phyloP scores from a whole-genome alignment of 306 rosid species.

The Sesbania bispinosa region DNA sequence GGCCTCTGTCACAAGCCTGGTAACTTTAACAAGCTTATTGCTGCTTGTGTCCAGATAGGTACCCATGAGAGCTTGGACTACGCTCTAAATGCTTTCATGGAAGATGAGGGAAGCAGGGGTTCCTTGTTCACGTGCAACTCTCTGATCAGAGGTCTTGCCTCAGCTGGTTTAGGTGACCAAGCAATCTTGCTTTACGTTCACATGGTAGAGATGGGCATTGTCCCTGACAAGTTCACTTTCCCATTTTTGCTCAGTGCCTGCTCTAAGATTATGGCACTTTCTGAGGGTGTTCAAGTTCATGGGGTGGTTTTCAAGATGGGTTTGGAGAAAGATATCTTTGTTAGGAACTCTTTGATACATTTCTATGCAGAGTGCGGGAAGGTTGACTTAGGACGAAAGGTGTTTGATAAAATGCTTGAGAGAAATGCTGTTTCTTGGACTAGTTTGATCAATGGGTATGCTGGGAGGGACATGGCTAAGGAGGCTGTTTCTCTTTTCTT shows the following conservation, averaged over 20 bases:
- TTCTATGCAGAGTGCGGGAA: constrained; percentile 53
- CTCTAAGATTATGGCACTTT: constrained; percentile 47
- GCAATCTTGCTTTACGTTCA: constrained; percentile 49
- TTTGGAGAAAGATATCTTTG: constrained; percentile 53
- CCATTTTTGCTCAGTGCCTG: constrained; percentile 65
- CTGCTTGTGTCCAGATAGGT: constrained; percentile 46
- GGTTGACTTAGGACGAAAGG: constrained; percentile 48
- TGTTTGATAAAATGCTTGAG: constrained; percentile 66
- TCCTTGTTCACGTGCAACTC: constrained; percentile 51
- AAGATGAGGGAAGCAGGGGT: constrained; percentile 10
- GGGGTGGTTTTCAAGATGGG: constrained; percentile 59
- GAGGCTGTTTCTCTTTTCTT: constrained; percentile 69
- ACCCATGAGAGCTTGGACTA: constrained; percentile 53
- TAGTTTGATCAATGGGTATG: constrained; percentile 77
- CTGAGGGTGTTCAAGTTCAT: constrained; percentile 67
- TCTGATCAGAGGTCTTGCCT: constrained; percentile 62
- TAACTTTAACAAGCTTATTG: constrained; percentile 42
- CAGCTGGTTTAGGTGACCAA: constrained; percentile 48
- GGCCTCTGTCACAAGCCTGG: constrained; percentile 37
- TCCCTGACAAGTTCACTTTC: constrained; percentile 70
- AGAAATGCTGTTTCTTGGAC: constrained; percentile 95
- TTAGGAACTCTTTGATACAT: constrained; percentile 64
- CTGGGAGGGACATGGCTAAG: constrained; percentile 39
- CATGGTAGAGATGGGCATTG: constrained; percentile 43
- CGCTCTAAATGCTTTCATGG: constrained; percentile 42